Percentiles rank a stretch among this genome's conserved stretches.
Conservation (phyloP, 148 eudicot species). For the Amaranthus cruentus region DNA sequence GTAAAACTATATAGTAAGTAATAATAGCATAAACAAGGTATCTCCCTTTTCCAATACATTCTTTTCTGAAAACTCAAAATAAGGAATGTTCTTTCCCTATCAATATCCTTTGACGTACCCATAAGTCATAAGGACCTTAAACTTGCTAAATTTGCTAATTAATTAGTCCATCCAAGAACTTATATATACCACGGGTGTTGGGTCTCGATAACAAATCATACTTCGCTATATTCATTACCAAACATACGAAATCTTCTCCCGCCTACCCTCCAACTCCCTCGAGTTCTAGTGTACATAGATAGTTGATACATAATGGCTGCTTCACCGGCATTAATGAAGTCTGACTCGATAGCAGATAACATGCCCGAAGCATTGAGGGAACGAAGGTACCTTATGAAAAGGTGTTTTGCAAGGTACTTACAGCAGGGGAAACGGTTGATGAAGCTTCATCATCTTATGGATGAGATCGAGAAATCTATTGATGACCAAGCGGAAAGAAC, state of each 20-base stretch:
- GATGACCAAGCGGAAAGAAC: constrained; percentile 55
- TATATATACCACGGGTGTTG: constrained; percentile 1
- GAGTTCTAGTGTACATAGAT: not conserved
- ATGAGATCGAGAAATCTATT: constrained; percentile 60
- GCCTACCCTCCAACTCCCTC: not conserved
- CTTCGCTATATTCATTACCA: not conserved
- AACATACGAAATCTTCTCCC: not conserved
- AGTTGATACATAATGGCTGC: constrained; percentile 23
- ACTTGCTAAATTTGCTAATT: not conserved
- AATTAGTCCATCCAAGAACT: not conserved
- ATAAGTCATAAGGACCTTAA: constrained; percentile 13
- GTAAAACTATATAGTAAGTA: too few relatives aligned
- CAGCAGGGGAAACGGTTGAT: constrained; percentile 69
- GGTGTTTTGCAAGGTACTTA: constrained; percentile 54
- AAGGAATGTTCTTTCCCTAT: constrained; percentile 39
- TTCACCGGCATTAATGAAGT: constrained; percentile 46
- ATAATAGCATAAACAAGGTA: constrained; percentile 25
- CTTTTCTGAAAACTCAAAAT: constrained; percentile 31
- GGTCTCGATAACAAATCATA: not conserved
- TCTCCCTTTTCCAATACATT: constrained; percentile 33
- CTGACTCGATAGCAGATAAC: constrained; percentile 62
- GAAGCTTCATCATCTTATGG: constrained; percentile 77
- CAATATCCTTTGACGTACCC: constrained; percentile 13
- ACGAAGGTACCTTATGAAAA: constrained; percentile 82
- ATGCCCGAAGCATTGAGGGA: constrained; percentile 87